phyloP scores from a whole-genome alignment of 1,284 basidiomycete genomes.

The Puccinia triticina region DNA sequence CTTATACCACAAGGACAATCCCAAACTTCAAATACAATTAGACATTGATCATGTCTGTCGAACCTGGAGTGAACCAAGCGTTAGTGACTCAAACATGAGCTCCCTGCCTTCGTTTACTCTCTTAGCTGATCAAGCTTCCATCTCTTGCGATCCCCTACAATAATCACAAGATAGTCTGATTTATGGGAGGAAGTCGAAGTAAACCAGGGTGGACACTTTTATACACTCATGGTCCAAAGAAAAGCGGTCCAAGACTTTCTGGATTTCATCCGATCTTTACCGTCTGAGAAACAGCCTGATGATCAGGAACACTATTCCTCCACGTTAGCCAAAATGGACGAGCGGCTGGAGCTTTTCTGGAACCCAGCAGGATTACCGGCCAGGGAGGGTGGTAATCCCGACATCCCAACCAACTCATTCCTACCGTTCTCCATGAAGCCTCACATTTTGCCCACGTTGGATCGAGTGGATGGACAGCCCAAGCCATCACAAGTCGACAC shows the following conservation, averaged over 20 bases:
- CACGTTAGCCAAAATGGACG: constrained; percentile 40
- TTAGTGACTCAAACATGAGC: not conserved
- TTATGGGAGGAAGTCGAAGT: constrained; percentile 54
- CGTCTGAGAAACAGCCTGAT: constrained; percentile 17
- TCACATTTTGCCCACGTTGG: constrained; percentile 53
- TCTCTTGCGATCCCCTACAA: not conserved
- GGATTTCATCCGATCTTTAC: constrained; percentile 15
- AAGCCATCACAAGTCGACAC: constrained; percentile 53
- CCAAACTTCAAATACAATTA: constrained; percentile 45
- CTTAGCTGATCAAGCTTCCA: not conserved
- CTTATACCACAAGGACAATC: constrained; percentile 28
- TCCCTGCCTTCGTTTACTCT: not conserved
- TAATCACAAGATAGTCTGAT: constrained; percentile 48
- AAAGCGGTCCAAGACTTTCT: constrained; percentile 52
- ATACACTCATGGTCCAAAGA: constrained; percentile 53
- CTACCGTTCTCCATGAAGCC: constrained; percentile 44
- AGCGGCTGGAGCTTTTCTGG: constrained; percentile 53
- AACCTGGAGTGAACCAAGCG: constrained; percentile 51
- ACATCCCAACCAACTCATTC: constrained; percentile 45
- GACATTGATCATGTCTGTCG: constrained; percentile 53
- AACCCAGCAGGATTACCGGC: constrained; percentile 50
- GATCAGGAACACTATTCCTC: not conserved
- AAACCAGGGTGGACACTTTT: constrained; percentile 53
- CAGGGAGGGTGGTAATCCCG: constrained; percentile 45
- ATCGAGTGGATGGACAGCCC: constrained; percentile 52